These are phyloP conservation scores for Kazachstania kunashirensis DNA, from an alignment of 805 yeast species.

Conservation along the genomic window DNA sequence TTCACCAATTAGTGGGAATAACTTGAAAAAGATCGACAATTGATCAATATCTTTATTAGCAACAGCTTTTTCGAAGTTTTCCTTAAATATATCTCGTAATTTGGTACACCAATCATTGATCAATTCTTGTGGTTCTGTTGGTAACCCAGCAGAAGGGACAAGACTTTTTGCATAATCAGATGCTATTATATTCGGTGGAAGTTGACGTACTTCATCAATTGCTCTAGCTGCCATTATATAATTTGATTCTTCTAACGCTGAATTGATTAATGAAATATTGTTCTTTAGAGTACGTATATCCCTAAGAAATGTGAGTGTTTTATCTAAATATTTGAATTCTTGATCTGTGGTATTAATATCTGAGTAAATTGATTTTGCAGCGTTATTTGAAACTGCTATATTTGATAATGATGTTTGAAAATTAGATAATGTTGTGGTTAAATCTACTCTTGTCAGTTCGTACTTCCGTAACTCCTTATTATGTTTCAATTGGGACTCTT, in stretches of 20 bases:
- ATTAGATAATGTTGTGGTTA: slow-evolving; percentile 48
- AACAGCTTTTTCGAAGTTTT: slow-evolving; percentile 66
- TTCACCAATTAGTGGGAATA: slow-evolving; percentile 79
- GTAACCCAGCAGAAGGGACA: slow-evolving; percentile 80
- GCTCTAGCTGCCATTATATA: slow-evolving; percentile 75
- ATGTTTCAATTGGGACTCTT: slow-evolving; percentile 15
- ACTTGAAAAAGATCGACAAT: slow-evolving; percentile 68
- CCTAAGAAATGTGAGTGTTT: slow-evolving; percentile 54
- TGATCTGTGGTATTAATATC: slow-evolving; percentile 60
- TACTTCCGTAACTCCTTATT: slow-evolving; percentile 32
- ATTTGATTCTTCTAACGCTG: slow-evolving; percentile 54
- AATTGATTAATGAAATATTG: slow-evolving; percentile 53
- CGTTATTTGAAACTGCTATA: slow-evolving; percentile 50
- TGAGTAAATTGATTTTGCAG: slow-evolving; percentile 58
- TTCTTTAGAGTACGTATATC: slow-evolving; percentile 57
- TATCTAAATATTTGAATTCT: slow-evolving; percentile 55
- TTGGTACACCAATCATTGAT: slow-evolving; percentile 50
- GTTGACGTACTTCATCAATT: slow-evolving; percentile 40
- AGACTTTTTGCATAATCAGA: slow-evolving; percentile 70
- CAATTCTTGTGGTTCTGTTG: slow-evolving; percentile 60
- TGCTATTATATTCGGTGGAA: slow-evolving; percentile 48
- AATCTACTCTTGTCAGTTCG: slow-evolving; percentile 52
- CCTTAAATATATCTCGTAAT: slow-evolving; percentile 46
- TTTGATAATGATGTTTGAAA: slow-evolving; percentile 48
- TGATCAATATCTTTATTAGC: slow-evolving; percentile 51